Conservation (phyloP, 495 filamentous ascomycete species). For the Xylaria palmicola region DNA sequence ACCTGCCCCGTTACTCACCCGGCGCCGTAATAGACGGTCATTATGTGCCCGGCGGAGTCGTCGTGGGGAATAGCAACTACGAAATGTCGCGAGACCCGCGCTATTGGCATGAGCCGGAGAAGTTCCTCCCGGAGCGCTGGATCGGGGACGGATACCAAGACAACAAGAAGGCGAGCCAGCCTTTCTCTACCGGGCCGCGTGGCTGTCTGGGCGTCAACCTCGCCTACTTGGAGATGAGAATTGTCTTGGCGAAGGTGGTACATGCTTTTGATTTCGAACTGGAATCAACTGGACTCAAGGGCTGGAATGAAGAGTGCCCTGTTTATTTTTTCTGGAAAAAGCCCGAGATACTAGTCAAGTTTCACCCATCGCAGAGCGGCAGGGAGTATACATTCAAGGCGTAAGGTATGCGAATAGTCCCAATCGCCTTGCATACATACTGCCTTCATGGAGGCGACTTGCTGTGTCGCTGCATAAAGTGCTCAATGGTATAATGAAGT, state of each 20-base stretch:
- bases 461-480: too few species aligned
- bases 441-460: too few species aligned
- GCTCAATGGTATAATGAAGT: too few species aligned
- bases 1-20: constrained; percentile 15
- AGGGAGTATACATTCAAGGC: too few species aligned
- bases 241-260: background rate
- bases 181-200: constrained; percentile 18
- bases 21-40: constrained; percentile 22
- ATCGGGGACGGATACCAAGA: constrained; percentile 25
- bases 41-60: constrained; percentile 26
- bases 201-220: background rate
- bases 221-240: background rate
- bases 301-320: background rate
- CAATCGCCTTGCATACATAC: too few species aligned
- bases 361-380: too few species aligned
- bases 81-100: constrained; percentile 24
- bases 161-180: constrained; percentile 30
- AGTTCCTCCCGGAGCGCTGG: constrained; percentile 27
- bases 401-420: too few species aligned
- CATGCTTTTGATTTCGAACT: background rate
- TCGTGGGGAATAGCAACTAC: constrained; percentile 31
- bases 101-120: constrained; percentile 23
- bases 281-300: background rate
- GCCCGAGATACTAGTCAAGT: background rate
- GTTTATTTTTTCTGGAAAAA: background rate